Evolutionary conservation across 352 stramenopile genomes (phyloP), one percentile per base, ranked within the genome.

Genomic region (Pythium aquatile): DNA sequence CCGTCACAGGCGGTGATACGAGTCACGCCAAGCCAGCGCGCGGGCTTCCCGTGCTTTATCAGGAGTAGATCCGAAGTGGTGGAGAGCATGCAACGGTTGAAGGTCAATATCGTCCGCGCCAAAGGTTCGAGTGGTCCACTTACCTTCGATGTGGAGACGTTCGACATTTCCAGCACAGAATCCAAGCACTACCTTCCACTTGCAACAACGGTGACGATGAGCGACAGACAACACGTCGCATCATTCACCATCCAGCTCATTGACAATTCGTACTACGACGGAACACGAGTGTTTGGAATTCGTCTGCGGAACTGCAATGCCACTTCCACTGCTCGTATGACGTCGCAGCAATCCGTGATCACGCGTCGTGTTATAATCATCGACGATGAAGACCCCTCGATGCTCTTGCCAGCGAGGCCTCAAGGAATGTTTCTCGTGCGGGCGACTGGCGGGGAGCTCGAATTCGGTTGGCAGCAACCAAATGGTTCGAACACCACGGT

Each of bases 391-490:
- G 74, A 73, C 39, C 32, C 72, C 13, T 61, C 54, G 11, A 74
- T 64, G 28, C 48, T 60, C 5, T 48, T 86, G 1, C 77, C 81
- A 1, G 30, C 20, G 2, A 55, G 46, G 32, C 64, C 74, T 2
- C 46, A 40, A 0, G 26, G 46, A n/a, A 14, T 78, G 11, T 9
- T 57, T 1, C 17, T 72, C 33, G 46, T 58, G 1, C 64, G 65
- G 28, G 47, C 47, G 14, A 90, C 74, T 14, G 81, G 81, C 49
- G 81, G 81, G 2, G 77, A 87, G 48, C 66, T 90, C 26, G 65
- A 72, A 53, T 28, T 88, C 46, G n/a, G 48, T 17, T 87, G 77
- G 77, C 39, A 56, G 1, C 11, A 0, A 17, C 26, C 69, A 26
- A 58, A 42, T 17, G 7, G 54, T 4, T 65, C 29, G 40, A 26